Evolutionary conservation across 768 basidiomycete genomes (phyloP).

Genomic region (Hypsizygus marmoreus): DNA sequence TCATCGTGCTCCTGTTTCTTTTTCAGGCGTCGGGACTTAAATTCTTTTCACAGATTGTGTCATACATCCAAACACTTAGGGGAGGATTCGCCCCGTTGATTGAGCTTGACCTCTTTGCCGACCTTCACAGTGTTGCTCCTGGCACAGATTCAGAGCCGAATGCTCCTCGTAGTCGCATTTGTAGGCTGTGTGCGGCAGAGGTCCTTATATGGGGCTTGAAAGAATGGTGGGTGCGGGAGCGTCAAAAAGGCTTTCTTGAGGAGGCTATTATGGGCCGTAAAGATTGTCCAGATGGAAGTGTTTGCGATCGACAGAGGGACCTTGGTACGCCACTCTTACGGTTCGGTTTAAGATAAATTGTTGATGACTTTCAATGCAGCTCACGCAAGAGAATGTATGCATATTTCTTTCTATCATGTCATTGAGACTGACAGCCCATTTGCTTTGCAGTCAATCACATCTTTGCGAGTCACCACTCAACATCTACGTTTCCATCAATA

Average conservation of each 20-base stretch:
- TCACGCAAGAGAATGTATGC: constrained; percentile 78
- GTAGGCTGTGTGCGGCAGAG: constrained; percentile 74
- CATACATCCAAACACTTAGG: constrained; percentile 60
- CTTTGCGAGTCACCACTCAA: too few species aligned
- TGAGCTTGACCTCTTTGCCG: constrained; percentile 70
- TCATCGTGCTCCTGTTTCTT: constrained; percentile 19
- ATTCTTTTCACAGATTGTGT: constrained; percentile 51
- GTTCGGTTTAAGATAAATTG: neutral
- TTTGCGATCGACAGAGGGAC: constrained; percentile 65
- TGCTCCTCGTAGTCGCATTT: constrained; percentile 62
- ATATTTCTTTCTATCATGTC: constrained; percentile 1
- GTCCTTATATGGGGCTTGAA: constrained; percentile 74
- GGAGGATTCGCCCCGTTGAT: constrained; percentile 65
- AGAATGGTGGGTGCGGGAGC: constrained; percentile 84
- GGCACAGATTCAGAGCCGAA: constrained; percentile 58
- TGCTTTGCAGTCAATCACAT: too few species aligned
- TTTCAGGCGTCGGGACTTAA: neutral
- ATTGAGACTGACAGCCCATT: neutral
- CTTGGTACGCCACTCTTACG: constrained; percentile 50
- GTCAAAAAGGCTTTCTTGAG: constrained; percentile 67
- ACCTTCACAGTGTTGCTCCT: constrained; percentile 60
- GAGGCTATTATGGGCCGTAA: constrained; percentile 55
- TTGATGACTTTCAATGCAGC: constrained; percentile 35
- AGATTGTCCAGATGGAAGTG: constrained; percentile 67
- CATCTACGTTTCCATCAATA: too few species aligned